Evolutionary conservation across 164 flowering plant species (phyloP), one percentile per base, ranked within the genome.

Genomic region (Akebia trifoliata): DNA sequence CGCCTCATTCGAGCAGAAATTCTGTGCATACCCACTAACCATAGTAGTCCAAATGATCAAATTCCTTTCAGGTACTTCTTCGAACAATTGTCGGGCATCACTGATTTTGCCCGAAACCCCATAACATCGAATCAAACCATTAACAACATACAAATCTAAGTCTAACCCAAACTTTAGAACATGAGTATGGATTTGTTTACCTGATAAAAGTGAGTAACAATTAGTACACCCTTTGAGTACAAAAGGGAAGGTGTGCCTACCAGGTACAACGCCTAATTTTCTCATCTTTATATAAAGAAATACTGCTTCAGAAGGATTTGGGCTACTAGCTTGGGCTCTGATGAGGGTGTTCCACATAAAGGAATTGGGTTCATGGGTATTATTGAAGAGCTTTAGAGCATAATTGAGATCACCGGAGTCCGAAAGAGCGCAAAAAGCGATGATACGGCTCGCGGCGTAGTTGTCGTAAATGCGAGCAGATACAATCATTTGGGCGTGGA

Each of bases 291-390:
- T 7, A 21, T 78, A 86, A 10, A 79, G 65, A 20, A 57, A 38
- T 24, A 83, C 14, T 4, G 82, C 81, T 22, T 72, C 42, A 1
- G 31, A 25, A 1, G 93, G 85, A 25, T 59, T 70, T 31, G 61
- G 30, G 37, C 75, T 46, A 32, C 52, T 39, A 34, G 89, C 81
- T 1, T 71, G 72, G 20, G 81, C 86, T 66, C 89, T 69, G 32
- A 82, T 82, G 50, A 82, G 40, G 7, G 84, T 81, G 61, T 85
- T 85, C 83, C 82, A 85, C 81, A 79, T 79, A 66, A 83, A 86
- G 8, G 69, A 64, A 59, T 86, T 81, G 15, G 87, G 89, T 18
- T 69, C 73, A 9, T 21, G 60, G 8, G 63, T 72, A 36, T 45
- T 31, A 17, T 53, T 30, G 59, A 86, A 80, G 18, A 86, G 71